These are phyloP conservation scores for Boletus barrowsii DNA, from an alignment of 768 basidiomycete genomes.

Conservation along the genomic window DNA sequence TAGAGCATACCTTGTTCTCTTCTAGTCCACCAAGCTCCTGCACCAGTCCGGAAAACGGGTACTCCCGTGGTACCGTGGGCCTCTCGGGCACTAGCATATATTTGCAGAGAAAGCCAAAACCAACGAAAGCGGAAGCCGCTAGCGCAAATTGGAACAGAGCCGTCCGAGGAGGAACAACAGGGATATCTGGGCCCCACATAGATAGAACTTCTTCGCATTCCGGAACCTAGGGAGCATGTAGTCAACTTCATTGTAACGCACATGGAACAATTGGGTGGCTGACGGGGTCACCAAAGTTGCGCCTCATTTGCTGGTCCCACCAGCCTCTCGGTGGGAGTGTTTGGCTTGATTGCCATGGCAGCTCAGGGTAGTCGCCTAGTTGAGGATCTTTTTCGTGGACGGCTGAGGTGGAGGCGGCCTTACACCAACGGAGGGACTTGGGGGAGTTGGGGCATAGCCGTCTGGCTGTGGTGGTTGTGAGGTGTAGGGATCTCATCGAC, in stretches of 20 bases:
- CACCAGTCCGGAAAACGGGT: conserved; percentile 73
- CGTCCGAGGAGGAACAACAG: conserved; percentile 53
- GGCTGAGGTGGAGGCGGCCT: conserved; percentile 17
- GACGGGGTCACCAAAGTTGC: conserved; percentile 81
- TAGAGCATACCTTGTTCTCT: conserved; percentile 64
- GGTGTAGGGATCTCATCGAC: conserved; percentile 18
- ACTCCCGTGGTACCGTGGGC: conserved; percentile 68
- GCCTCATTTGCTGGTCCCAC: conserved; percentile 72
- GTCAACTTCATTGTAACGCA: conserved; percentile 9
- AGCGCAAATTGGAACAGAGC: conserved; percentile 67
- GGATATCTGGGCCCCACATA: conserved; percentile 85
- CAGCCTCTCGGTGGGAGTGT: conserved; percentile 62
- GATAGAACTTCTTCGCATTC: conserved; percentile 78
- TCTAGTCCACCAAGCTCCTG: conserved; percentile 76
- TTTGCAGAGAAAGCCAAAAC: conserved; percentile 59
- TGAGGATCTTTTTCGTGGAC: conserved; percentile 56
- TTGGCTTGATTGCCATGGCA: conserved; percentile 67
- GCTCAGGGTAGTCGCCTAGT: conserved; percentile 67
- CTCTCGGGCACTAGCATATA: conserved; percentile 54
- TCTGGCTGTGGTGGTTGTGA: conserved; percentile 9
- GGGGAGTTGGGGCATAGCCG: not conserved
- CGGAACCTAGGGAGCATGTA: conserved; percentile 52
- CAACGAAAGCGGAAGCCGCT: conserved; percentile 59
- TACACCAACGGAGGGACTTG: not conserved
- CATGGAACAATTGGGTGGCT: conserved; percentile 22